Evolutionary conservation across 495 filamentous ascomycete species (phyloP).

Genomic region (Trichocladium uniseriatum): DNA sequence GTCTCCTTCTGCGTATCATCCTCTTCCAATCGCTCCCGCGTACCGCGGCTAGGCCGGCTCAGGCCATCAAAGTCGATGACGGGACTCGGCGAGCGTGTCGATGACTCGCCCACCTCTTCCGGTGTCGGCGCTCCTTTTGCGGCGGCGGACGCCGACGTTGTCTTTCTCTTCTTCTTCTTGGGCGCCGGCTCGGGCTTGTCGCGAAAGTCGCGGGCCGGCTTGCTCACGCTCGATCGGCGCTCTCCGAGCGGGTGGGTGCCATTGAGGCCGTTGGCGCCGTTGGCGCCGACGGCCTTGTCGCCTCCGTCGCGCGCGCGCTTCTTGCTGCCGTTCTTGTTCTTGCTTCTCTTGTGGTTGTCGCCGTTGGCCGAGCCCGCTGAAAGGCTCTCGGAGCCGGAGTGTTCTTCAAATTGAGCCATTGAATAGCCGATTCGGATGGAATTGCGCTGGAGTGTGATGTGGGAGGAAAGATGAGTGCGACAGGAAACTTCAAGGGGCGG

Average conservation of each 20-base stretch:
- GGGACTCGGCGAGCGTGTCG: slow-evolving; percentile 45
- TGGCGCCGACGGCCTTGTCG: slow-evolving; percentile 9
- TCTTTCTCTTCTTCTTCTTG: slow-evolving; percentile 34
- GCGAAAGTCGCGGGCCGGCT: slow-evolving; percentile 62
- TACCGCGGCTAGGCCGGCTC: slow-evolving; percentile 65
- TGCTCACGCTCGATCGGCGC: slow-evolving; percentile 48
- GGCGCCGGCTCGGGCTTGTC: slow-evolving; percentile 50
- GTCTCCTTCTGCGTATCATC: slow-evolving; percentile 60
- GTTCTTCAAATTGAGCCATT: slow-evolving; percentile 16
- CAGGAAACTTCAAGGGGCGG: not conserved
- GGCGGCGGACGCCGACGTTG: slow-evolving; percentile 6
- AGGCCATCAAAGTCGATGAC: slow-evolving; percentile 69
- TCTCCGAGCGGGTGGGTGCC: slow-evolving; percentile 19
- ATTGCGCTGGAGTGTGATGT: not conserved
- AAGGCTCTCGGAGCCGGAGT: slow-evolving; percentile 17
- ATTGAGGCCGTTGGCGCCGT: slow-evolving; percentile 14
- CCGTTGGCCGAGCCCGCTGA: slow-evolving; percentile 14
- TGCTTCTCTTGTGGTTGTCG: slow-evolving; percentile 10
- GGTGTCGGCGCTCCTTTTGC: slow-evolving; percentile 5
- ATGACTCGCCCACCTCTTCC: slow-evolving; percentile 11
- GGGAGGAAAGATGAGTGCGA: not conserved
- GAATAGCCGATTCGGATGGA: not conserved
- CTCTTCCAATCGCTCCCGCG: slow-evolving; percentile 70
- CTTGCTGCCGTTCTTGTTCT: slow-evolving; percentile 13
- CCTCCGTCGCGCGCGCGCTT: slow-evolving; percentile 9